A percentile compares a stretch with the other conserved stretches of the same genome.
These are phyloP conservation scores for Pythium angustatum DNA, from an alignment of 352 stramenopile genomes.

Conservation along the genomic window DNA sequence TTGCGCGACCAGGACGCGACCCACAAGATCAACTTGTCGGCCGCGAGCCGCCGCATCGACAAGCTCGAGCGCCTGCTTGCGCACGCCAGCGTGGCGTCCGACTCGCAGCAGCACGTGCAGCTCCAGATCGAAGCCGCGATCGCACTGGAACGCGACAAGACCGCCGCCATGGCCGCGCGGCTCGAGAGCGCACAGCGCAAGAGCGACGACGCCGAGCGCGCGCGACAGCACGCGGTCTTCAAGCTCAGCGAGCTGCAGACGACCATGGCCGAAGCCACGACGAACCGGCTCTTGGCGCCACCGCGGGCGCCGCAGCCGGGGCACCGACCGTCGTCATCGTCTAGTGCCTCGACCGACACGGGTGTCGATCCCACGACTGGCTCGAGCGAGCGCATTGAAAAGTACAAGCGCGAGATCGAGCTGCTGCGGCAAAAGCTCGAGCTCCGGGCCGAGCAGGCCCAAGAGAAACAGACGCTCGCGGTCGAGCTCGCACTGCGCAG, in stretches of 20 bases:
- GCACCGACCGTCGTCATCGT: neutral
- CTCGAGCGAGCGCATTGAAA: constrained; percentile 51
- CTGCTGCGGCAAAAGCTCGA: constrained; percentile 57
- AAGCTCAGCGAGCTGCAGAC: constrained; percentile 64
- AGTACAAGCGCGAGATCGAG: constrained; percentile 70
- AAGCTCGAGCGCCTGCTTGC: constrained; percentile 41
- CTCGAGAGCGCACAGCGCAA: constrained; percentile 47
- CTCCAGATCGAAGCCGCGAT: constrained; percentile 23
- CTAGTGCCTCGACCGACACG: neutral
- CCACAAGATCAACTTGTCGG: constrained; percentile 36
- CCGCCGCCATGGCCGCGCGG: constrained; percentile 32
- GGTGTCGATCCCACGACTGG: constrained; percentile 24
- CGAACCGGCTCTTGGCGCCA: constrained; percentile 18
- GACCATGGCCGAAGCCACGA: constrained; percentile 31
- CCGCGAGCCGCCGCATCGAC: constrained; percentile 34
- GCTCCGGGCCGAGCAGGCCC: constrained; percentile 47
- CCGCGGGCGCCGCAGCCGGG: constrained; percentile 3
- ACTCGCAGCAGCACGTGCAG: constrained; percentile 15
- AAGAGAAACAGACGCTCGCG: constrained; percentile 54
- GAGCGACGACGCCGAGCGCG: constrained; percentile 57
- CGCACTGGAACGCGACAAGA: constrained; percentile 39
- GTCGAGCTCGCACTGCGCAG: constrained; percentile 52
- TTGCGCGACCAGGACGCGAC: constrained; percentile 41
- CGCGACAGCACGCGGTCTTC: constrained; percentile 58
- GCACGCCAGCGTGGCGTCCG: constrained; percentile 31